Percentiles rank a stretch among this genome's conserved stretches.
These are phyloP conservation scores for Cryphonectria naterciae DNA, from an alignment of 2,329 filamentous ascomycete species.

Conservation along the genomic window DNA sequence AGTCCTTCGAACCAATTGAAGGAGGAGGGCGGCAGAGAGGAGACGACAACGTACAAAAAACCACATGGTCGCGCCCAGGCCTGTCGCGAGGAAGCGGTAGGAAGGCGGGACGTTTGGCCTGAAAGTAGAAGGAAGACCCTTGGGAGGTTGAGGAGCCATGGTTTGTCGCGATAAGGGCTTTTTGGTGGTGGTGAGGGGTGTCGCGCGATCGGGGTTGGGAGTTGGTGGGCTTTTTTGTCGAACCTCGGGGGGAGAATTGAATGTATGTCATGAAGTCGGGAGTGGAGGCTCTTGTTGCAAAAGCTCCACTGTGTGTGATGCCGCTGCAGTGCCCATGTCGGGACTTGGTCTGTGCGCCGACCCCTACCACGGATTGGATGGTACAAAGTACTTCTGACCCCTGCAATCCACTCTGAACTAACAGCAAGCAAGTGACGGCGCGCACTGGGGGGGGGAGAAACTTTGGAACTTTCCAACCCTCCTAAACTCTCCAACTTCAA, in stretches of 20 bases:
- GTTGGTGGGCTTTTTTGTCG: background rate
- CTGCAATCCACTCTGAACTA: background rate
- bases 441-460: background rate
- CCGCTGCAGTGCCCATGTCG: background rate
- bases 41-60: conserved; percentile 76
- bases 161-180: conserved; percentile 25
- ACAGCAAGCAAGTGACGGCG: conserved; percentile 5
- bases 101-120: conserved; percentile 58
- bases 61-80: conserved; percentile 96
- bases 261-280: conserved; percentile 10
- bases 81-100: conserved; percentile 85
- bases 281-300: conserved; percentile 9
- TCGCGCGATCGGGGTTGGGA: background rate
- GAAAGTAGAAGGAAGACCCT: conserved; percentile 34
- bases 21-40: too few species aligned
- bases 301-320: conserved; percentile 13
- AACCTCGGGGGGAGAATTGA: background rate
- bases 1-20: background rate
- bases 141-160: conserved; percentile 40
- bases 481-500: background rate
- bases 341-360: background rate
- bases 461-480: conserved; percentile 5
- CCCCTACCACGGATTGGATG: background rate
- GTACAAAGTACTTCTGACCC: conserved; percentile 1
- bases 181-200: background rate